Percentiles rank a stretch among this genome's conserved stretches.
phyloP scores from a whole-genome alignment of 768 basidiomycete genomes.

The Lactarius deliciosus region DNA sequence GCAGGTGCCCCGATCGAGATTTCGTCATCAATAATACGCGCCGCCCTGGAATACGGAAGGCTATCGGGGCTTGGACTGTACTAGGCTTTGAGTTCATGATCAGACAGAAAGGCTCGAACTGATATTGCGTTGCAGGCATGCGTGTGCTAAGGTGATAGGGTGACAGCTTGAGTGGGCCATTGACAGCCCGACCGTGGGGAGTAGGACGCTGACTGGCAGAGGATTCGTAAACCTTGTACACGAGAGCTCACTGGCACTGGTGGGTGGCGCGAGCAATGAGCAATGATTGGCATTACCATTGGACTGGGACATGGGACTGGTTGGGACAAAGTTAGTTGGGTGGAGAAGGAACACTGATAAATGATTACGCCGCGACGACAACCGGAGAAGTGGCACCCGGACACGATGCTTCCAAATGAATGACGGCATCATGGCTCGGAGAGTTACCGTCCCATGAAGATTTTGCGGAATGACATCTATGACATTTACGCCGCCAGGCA shows the following conservation, averaged over 20 bases:
- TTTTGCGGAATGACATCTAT: background rate
- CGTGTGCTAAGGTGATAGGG: background rate
- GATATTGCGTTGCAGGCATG: background rate
- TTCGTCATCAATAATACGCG: constrained; percentile 4
- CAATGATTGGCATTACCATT: background rate
- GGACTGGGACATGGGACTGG: background rate
- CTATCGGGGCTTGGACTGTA: background rate
- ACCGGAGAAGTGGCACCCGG: background rate
- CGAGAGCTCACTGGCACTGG: background rate
- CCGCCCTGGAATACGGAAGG: background rate
- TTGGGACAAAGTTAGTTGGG: background rate
- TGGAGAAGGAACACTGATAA: background rate
- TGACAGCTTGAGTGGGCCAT: background rate
- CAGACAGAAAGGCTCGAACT: background rate
- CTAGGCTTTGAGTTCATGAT: background rate
- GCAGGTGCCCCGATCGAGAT: constrained; percentile 1
- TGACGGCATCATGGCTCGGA: background rate
- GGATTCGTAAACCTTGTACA: background rate
- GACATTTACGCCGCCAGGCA: background rate
- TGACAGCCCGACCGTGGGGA: background rate
- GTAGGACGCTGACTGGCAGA: background rate
- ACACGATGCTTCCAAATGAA: background rate
- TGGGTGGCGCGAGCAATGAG: background rate
- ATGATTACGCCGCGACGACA: background rate
- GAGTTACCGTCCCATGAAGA: background rate